Percentiles rank a stretch among this genome's conserved stretches.
Conservation (phyloP, 257 asterid genomes). For the Solanum peruvianum region DNA sequence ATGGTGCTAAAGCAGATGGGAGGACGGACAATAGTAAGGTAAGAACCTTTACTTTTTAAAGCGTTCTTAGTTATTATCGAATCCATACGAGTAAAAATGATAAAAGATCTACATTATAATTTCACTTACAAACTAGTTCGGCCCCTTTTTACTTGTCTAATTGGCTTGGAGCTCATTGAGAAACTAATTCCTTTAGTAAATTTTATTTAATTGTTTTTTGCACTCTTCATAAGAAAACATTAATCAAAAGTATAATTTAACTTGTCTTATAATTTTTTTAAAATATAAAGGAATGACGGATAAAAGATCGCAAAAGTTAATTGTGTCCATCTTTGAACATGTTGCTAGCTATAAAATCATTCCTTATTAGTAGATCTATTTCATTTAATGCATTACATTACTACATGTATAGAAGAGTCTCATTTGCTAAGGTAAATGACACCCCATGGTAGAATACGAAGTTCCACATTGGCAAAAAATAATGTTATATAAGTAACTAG, state of each 20-base stretch:
- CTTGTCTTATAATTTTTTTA: background rate
- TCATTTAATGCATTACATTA: background rate
- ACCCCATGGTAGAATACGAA: too few relatives aligned
- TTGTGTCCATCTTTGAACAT: background rate
- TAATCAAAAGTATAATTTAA: background rate
- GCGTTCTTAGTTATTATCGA: background rate
- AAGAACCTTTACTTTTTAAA: background rate
- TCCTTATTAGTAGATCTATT: background rate
- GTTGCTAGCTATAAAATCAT: background rate
- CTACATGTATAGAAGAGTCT: background rate
- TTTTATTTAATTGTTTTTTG: background rate
- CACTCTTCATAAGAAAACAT: background rate
- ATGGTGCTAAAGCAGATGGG: background rate
- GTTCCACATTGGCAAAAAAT: background rate
- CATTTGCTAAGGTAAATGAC: background rate
- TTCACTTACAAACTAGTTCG: background rate
- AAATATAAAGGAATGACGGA: background rate
- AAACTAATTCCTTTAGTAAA: background rate
- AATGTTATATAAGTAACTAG: background rate
- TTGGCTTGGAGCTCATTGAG: background rate
- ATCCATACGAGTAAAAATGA: background rate
- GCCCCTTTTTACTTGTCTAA: background rate
- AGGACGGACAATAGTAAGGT: background rate
- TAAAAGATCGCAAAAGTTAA: background rate
- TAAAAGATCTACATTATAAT: background rate